Evolutionary conservation across 1,139 yeast species (phyloP).

Genomic region (Saccharomyces uvarum): DNA sequence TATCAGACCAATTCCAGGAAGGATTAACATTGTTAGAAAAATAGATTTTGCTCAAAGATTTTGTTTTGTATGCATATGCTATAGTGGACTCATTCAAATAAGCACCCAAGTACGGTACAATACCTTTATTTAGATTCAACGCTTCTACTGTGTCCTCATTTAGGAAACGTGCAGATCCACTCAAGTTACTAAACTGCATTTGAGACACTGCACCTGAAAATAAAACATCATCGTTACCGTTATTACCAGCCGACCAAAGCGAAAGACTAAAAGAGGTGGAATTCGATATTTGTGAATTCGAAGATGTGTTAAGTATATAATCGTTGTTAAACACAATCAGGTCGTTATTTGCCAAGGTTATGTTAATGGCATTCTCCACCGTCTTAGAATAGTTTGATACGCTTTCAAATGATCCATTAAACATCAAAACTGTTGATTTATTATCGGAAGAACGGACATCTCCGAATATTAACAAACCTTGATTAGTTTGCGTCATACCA

Average conservation of each 20-base stretch:
- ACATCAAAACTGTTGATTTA: slow-evolving; percentile 14
- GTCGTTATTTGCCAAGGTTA: slow-evolving; percentile 13
- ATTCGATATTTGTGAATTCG: slow-evolving; percentile 12
- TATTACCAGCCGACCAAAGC: slow-evolving; percentile 26
- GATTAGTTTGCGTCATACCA: slow-evolving; percentile 14
- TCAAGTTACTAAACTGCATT: slow-evolving; percentile 10
- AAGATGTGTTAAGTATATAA: slow-evolving; percentile 21
- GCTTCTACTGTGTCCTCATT: slow-evolving; percentile 5
- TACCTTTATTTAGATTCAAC: background rate
- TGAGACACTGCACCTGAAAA: slow-evolving; percentile 34
- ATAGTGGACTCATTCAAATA: slow-evolving; percentile 23
- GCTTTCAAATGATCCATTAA: slow-evolving; percentile 16
- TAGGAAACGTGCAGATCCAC: slow-evolving; percentile 14
- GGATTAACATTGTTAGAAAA: slow-evolving; percentile 5
- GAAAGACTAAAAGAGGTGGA: slow-evolving; percentile 26
- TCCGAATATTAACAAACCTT: slow-evolving; percentile 23
- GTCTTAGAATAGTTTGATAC: background rate
- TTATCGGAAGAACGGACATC: slow-evolving; percentile 11
- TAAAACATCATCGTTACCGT: slow-evolving; percentile 25
- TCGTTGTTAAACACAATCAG: slow-evolving; percentile 19
- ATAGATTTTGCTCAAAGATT: slow-evolving; percentile 38
- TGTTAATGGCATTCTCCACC: background rate
- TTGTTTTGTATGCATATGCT: slow-evolving; percentile 24
- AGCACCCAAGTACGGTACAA: slow-evolving; percentile 19
- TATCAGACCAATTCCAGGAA: slow-evolving; percentile 13